Percentiles rank a stretch among this genome's conserved stretches.
Evolutionary conservation across 352 stramenopile genomes (phyloP).

Genomic region (Phytophthora meadii): DNA sequence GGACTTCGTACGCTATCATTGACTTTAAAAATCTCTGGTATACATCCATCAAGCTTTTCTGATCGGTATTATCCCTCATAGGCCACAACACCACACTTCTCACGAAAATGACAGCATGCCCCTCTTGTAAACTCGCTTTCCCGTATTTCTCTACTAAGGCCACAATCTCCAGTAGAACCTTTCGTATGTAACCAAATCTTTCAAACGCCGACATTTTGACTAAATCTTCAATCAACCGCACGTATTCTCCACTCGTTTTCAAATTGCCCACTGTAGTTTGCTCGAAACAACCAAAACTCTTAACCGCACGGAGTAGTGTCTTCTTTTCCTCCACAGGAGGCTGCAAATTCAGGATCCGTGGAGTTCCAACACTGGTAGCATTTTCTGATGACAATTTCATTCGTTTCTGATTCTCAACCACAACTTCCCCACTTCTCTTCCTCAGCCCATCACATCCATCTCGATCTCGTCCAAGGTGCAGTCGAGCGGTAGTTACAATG

Average conservation of each 20-base stretch:
- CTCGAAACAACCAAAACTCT: background rate
- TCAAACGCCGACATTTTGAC: background rate
- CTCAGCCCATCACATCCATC: background rate
- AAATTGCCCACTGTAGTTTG: too few species aligned
- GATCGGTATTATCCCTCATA: background rate
- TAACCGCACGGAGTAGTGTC: background rate
- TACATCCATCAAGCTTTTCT: slow-evolving; percentile 1
- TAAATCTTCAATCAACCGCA: background rate
- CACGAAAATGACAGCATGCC: background rate
- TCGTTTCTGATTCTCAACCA: background rate
- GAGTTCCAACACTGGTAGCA: background rate
- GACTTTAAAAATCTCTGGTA: slow-evolving; percentile 1
- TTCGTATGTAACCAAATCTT: background rate
- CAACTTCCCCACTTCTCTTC: background rate
- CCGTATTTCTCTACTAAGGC: background rate
- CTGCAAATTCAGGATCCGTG: slow-evolving; percentile 7
- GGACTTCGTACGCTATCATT: background rate
- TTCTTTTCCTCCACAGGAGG: background rate
- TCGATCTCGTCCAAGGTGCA: background rate
- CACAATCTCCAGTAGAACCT: background rate
- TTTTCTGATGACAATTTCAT: background rate
- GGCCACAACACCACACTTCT: background rate
- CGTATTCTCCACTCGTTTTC: background rate
- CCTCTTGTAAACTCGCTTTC: background rate
- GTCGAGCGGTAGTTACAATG: background rate